These are phyloP conservation scores for Ostreobium quekettii DNA, from an alignment of 139 green algal species.

Conservation along the genomic window DNA sequence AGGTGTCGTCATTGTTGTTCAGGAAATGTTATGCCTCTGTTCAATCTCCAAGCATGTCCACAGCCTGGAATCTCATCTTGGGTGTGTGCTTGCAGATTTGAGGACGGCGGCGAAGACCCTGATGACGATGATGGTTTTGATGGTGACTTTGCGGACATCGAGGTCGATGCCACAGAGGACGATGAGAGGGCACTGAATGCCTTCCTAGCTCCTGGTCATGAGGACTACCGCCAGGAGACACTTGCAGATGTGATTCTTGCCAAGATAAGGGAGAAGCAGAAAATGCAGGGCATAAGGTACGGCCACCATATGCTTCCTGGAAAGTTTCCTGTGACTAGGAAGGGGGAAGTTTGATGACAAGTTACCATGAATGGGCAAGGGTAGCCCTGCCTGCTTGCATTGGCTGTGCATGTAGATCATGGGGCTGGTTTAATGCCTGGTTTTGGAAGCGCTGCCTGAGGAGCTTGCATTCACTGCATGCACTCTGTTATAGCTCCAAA, in stretches of 20 bases:
- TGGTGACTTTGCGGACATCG: constrained; percentile 29
- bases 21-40: too few species aligned
- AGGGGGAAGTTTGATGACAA: too few species aligned
- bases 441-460: too few species aligned
- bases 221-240: constrained; percentile 40
- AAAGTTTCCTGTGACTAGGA: too few species aligned
- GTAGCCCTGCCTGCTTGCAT: too few species aligned
- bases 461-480: too few species aligned
- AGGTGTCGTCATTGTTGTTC: constrained; percentile 9
- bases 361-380: too few species aligned
- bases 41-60: neutral
- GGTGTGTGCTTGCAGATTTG: neutral
- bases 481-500: too few species aligned
- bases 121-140: neutral
- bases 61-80: constrained; percentile 21
- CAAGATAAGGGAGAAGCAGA: constrained; percentile 47
- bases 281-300: too few species aligned
- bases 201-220: neutral
- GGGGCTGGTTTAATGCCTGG: too few species aligned
- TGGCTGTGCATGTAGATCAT: too few species aligned
- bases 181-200: constrained; percentile 21
- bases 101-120: neutral
- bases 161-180: constrained; percentile 19
- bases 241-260: constrained; percentile 85
- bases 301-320: too few species aligned